Percentiles rank a stretch among this genome's conserved stretches.
Conservation (phyloP, 1,284 basidiomycete species). For the Cystobasidium sp. region DNA sequence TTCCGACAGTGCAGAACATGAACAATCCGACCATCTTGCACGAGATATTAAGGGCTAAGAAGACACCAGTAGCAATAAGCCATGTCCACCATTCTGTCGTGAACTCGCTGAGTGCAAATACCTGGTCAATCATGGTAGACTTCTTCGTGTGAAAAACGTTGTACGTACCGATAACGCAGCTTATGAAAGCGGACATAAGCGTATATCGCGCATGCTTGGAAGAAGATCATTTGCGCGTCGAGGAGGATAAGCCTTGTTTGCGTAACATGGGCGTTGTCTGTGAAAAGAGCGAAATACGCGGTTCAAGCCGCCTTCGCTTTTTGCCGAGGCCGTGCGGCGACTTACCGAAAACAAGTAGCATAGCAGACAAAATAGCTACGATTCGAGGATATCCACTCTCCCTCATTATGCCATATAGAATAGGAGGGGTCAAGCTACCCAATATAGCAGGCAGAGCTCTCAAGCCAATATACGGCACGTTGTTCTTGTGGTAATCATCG, state of each 20-base stretch:
- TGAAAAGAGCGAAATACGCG: not conserved
- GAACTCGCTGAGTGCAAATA: slow-evolving; percentile 68
- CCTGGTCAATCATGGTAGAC: not conserved
- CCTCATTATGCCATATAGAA: slow-evolving; percentile 96
- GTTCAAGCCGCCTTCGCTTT: not conserved
- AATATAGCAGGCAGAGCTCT: slow-evolving; percentile 88
- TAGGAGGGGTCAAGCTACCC: slow-evolving; percentile 82
- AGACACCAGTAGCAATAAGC: slow-evolving; percentile 86
- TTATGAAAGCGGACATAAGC: slow-evolving; percentile 96
- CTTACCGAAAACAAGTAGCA: slow-evolving; percentile 82
- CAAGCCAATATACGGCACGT: slow-evolving; percentile 94
- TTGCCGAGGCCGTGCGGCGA: no score
- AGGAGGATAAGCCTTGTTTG: slow-evolving; percentile 95
- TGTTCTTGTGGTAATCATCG: slow-evolving; percentile 81
- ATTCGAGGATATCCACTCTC: slow-evolving; percentile 92
- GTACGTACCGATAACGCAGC: slow-evolving; percentile 78
- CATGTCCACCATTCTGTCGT: slow-evolving; percentile 91
- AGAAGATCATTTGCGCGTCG: slow-evolving; percentile 92
- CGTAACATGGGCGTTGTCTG: slow-evolving; percentile 94
- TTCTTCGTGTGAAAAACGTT: not conserved
- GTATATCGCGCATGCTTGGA: slow-evolving; percentile 91
- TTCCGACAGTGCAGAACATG: slow-evolving; percentile 85
- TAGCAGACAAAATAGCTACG: slow-evolving; percentile 84
- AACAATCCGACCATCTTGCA: slow-evolving; percentile 98
- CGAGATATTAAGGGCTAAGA: slow-evolving; percentile 92